Evolutionary conservation across 179 eudicot species (phyloP), one percentile per base, ranked within the genome.

Genomic region (Silene vulgaris): DNA sequence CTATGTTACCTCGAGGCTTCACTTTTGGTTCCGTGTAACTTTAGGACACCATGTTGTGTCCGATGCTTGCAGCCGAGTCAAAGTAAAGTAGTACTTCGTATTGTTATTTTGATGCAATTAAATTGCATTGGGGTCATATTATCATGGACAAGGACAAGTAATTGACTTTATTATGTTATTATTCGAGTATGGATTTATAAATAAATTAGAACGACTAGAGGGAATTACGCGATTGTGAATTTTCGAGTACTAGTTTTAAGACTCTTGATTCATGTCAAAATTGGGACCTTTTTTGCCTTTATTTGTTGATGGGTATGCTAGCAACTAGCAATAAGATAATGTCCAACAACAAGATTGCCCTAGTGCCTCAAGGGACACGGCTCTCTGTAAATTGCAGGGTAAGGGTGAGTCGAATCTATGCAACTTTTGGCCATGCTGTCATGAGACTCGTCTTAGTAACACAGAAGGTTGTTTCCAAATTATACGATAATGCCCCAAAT

Each of bases 291-390:
- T 37, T 5, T 37, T 37, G 68, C 56, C 20, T 17, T 63, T 37
- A 65, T 14, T 74, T 56, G 50, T 43, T 50, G 19, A 20, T 21
- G 32, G 29, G 76, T 72, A 69, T 75, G 82, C 72, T 45, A 8
- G 12, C 52, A 45, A 45, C 26, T 23, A 23, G 26, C 26, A 23
- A 23, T 45, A 45, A 11, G 7, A 2, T 32, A 14, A 29, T 66
- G 2, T 28, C 32, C 20, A 5, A 30, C 3, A 29, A 30, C 20
- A 29, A 4, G 5, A 32, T 29, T 29, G 8, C 19, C 69, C 45
- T 14, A 13, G 17, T 65, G 19, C 69, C 69, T 65, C 69, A 65
- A 13, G 5, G 35, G 35, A 2, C 35, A 2, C 35, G 43, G n/a
- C 17, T 11, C 29, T 4, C 16, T 63, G 0, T 63, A 2, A 21